Evolutionary conservation across 2,329 filamentous ascomycete species (phyloP).

Genomic region (Huntiella moniliformis): DNA sequence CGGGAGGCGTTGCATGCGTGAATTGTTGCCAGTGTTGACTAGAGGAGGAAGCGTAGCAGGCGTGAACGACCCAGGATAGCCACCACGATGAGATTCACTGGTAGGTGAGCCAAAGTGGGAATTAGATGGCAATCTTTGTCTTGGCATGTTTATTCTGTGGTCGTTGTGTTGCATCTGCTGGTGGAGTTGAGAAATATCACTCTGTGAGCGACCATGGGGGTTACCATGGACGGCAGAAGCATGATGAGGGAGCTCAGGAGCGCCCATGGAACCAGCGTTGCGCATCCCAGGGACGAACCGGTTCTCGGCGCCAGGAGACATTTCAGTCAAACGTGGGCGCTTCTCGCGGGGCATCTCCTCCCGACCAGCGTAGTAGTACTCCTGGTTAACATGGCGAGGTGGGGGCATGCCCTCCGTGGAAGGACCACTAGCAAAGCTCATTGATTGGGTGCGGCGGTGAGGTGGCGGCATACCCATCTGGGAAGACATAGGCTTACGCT

Average conservation of each 20-base stretch:
- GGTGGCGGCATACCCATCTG: conserved; percentile 6
- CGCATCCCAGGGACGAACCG: conserved; percentile 8
- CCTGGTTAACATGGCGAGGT: conserved; percentile 1
- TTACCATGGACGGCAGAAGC: neutral
- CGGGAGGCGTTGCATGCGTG: conserved; percentile 1
- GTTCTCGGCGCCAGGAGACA: conserved; percentile 8
- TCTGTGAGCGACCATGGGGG: conserved; percentile 11
- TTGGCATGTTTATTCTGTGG: conserved; percentile 5
- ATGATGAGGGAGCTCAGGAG: conserved; percentile 2
- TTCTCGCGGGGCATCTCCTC: conserved; percentile 7
- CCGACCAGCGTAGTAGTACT: conserved; percentile 8
- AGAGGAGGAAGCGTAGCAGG: conserved; percentile 3
- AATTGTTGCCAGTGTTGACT: neutral
- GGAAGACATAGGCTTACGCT: conserved; percentile 10
- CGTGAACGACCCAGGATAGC: neutral
- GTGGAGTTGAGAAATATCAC: conserved; percentile 10
- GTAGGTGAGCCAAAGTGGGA: conserved; percentile 2
- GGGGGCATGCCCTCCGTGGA: conserved; percentile 9
- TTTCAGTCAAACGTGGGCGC: conserved; percentile 8
- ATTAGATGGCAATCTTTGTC: conserved; percentile 4
- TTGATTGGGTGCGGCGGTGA: conserved; percentile 19
- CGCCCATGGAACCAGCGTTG: conserved; percentile 1
- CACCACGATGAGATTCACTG: conserved; percentile 1
- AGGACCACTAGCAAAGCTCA: conserved; percentile 15
- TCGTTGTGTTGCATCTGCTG: conserved; percentile 8